Evolutionary conservation across 208 protist species (phyloP), one percentile per base, ranked within the genome.

Genomic region (Naegleria fowleri): DNA sequence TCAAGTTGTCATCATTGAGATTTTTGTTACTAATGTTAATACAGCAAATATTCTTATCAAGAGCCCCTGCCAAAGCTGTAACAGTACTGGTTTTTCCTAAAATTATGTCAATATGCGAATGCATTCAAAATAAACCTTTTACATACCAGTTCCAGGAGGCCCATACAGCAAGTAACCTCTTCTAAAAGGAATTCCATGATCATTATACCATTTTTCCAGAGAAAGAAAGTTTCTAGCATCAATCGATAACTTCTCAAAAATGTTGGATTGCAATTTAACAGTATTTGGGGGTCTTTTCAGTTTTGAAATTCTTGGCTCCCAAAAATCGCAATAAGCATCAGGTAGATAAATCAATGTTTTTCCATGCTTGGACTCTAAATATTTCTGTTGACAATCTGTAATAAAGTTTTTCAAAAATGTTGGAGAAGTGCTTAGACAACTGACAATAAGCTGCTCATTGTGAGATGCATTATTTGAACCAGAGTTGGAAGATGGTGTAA

Each of bases 21-120:
- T 94, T 95, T 11, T 96, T 93, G 88, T 97, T 96, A 25, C 94
- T 96, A 75, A 98, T 92, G 92, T 95, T 97, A 39, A 99, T 94
- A 13, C 98, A 95, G 86, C 95, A 98, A 91, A 99, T 98, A 86
- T 96, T 96, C n/a, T 97, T 93, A 29, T 94, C 93, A 48, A 99
- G 90, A 88, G 97, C 93, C 25, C 97, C 97, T 11, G 98, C 98
- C 0, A 99, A 93, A 15, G 97, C 97, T 92, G 96, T 95, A n/a
- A 99, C 96, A 91, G 97, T 96, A 48, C 95, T 97, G n/a, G 96
- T 97, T 93, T 99, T 99, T 51, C 98, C 98, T 89, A 67, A 67
- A 4, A 67, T 67, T 67, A 67, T 33, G 16, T 33, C 25, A 76
- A n/a, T n/a, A n/a, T n/a, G 55, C 19, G 15, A 67, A 19, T 67